Evolutionary conservation across 164 flowering plant genomes (phyloP).

Genomic region (Dillenia turbinata): DNA sequence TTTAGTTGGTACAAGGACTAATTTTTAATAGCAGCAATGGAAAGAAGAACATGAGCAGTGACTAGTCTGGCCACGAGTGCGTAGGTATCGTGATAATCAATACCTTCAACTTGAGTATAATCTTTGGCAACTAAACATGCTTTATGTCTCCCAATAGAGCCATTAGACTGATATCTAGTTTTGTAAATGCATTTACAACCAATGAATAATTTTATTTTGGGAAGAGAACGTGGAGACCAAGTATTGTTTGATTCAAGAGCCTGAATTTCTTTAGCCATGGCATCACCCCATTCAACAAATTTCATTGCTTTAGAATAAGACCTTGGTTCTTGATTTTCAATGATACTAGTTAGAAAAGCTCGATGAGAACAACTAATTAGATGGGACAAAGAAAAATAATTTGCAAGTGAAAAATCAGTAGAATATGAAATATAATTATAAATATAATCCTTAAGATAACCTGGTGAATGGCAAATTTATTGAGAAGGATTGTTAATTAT

Average conservation of each 20-base stretch:
- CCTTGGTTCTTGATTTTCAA: no score
- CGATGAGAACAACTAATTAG: background rate
- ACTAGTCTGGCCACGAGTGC: no score
- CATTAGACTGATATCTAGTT: background rate
- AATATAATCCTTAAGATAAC: no score
- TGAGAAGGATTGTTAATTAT: no score
- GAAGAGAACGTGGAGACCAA: background rate
- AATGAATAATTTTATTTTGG: background rate
- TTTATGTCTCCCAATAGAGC: background rate
- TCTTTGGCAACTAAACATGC: no score
- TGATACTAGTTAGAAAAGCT: no score
- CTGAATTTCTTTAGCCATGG: background rate
- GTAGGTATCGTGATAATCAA: no score
- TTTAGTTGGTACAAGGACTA: background rate
- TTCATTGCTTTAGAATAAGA: no score
- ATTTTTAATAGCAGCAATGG: background rate
- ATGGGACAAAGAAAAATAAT: background rate
- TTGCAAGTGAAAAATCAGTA: background rate
- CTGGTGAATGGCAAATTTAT: no score
- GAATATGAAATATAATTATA: no score
- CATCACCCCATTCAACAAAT: background rate
- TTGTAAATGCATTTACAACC: slow-evolving; percentile 2
- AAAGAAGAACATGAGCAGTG: no score
- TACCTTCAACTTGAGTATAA: no score
- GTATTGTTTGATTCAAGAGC: background rate